phyloP scores from a whole-genome alignment of 257 asterid genomes.

The Solanum arcanum region DNA sequence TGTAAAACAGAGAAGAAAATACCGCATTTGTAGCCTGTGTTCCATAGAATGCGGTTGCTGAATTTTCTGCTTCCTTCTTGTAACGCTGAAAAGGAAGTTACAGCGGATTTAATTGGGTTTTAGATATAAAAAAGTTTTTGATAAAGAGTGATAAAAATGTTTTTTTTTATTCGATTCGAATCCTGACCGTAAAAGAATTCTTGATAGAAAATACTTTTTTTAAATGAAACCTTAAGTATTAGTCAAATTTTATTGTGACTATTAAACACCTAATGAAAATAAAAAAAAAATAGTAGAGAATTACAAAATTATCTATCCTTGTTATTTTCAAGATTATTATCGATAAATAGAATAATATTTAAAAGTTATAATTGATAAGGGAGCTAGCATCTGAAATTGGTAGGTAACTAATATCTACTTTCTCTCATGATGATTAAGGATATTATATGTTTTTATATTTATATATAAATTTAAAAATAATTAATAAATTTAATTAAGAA shows the following conservation, averaged over 20 bases:
- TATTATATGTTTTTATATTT: too few relatives aligned
- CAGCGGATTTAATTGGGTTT: not conserved
- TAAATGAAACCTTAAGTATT: too few relatives aligned
- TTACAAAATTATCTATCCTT: too few relatives aligned
- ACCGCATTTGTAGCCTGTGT: not conserved
- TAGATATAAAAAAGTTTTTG: rapidly evolving
- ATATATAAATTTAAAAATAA: too few relatives aligned
- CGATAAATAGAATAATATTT: not conserved
- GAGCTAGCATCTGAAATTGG: not conserved
- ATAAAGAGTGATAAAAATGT: rapidly evolving
- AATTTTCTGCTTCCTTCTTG: not conserved
- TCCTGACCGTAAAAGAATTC: rapidly evolving
- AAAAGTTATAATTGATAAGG: not conserved
- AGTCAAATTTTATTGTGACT: too few relatives aligned
- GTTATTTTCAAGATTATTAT: not conserved
- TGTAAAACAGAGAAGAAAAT: not conserved
- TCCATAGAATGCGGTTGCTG: not conserved
- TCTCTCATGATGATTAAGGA: not conserved
- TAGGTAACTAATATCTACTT: not conserved
- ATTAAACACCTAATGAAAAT: too few relatives aligned
- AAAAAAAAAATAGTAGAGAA: too few relatives aligned
- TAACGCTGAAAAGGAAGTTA: not conserved
- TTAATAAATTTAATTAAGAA: too few relatives aligned
- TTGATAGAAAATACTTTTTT: too few relatives aligned
- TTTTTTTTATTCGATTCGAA: too few relatives aligned